A percentile compares a stretch with the other conserved stretches of the same genome.
phyloP scores from a whole-genome alignment of 2,329 filamentous ascomycete species.

The Alternaria viburni region DNA sequence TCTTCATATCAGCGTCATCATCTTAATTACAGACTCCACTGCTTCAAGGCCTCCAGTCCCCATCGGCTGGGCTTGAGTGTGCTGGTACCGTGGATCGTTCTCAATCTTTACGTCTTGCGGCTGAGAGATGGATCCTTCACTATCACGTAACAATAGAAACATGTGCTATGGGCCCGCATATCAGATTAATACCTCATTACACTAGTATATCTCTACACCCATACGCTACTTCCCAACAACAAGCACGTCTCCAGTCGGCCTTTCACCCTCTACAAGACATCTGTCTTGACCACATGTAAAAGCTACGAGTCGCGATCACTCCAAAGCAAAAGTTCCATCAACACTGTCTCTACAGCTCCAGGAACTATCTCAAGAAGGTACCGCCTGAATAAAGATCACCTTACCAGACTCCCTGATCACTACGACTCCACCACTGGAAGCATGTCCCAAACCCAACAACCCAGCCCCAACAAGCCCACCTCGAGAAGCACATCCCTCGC shows the following conservation, averaged over 20 bases:
- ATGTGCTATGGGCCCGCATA: too few species aligned
- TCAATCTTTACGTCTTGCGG: slow-evolving; percentile 17
- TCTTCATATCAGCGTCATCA: not conserved
- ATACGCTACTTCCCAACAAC: not conserved
- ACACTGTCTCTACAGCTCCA: not conserved
- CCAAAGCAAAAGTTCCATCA: not conserved
- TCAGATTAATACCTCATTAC: too few species aligned
- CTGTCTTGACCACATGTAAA: not conserved
- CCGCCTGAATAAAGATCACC: not conserved
- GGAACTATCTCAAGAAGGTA: not conserved
- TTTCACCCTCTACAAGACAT: not conserved
- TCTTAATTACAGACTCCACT: not conserved
- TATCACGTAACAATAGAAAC: slow-evolving; percentile 20
- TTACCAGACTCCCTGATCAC: not conserved
- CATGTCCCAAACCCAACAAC: slow-evolving; percentile 34
- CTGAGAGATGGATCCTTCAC: slow-evolving; percentile 13
- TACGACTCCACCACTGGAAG: not conserved
- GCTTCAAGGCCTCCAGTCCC: slow-evolving; percentile 23
- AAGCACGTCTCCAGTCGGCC: not conserved
- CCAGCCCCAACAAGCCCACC: slow-evolving; percentile 19
- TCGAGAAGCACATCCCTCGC: slow-evolving; percentile 21
- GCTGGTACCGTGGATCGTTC: slow-evolving; percentile 11
- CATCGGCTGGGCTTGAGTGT: slow-evolving; percentile 32
- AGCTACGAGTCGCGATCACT: not conserved
- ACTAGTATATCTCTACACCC: too few species aligned